Base-by-base conservation (phyloP, 2,329 filamentous ascomycete genomes). In the Penicillium corylophilum region DNA sequence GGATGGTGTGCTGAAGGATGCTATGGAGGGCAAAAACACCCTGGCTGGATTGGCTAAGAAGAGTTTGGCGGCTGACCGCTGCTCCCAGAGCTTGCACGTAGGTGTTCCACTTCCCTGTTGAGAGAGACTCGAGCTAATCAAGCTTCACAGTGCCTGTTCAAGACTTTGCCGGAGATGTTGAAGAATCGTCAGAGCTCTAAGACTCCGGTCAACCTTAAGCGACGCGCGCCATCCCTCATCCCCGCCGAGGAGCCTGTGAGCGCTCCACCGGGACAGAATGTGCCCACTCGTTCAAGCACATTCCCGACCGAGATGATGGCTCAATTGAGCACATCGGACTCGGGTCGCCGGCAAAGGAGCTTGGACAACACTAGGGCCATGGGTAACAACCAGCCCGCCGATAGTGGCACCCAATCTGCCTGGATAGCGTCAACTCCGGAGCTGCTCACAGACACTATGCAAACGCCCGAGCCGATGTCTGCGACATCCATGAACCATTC, bases 31-130 rank as follows among this genome's bases (percentile, higher is more conserved):
- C 16, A 89, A 89, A 65, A 87, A 93, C 57, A 89, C 92, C 56
- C 82, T 97, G 54, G 83, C 85, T 45, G 85, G 84, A 15, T 79
- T 97, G 51, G 88, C 91, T 2, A 85, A 88, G 63, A 87, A 88
- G 63, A 96, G 91, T 66, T 81, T 95, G 79, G 91, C 92, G 31
- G 94, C 94, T 3, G 90, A 96, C 67, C 81, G 90, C 55, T 94
- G 95, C 64, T 90, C 89, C 1, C 80, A 79, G 41, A 87, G 89
- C 36, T 79, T 99, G 24, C 82, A 85, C 67, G 90, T 93, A 79
- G 70, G 83, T 74, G 4, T 33, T n/a, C 26, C 5, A 10, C 52
- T 42, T 13, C 39, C 15, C 20, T 31, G 9, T 28, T 39, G 10
- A 40, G 18, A 44, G 13, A 45, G 6, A 26, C 22, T 6, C 13